Evolutionary conservation across 352 stramenopile species (phyloP).

Genomic region (Globisporangium solare): DNA sequence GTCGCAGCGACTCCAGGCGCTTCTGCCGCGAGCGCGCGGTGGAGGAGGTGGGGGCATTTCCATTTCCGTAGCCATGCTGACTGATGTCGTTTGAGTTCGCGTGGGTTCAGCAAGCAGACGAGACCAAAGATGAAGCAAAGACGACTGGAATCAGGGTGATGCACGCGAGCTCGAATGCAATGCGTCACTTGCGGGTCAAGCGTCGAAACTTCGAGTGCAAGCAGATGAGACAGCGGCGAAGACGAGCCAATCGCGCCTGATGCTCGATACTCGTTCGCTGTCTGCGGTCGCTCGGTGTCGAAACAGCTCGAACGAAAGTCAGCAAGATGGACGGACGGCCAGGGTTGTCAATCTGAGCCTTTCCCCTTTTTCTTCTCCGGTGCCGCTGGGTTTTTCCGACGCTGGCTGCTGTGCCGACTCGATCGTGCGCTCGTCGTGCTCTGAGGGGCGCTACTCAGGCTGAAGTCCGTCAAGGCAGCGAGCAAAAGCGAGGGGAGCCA

Average conservation of each 20-base stretch:
- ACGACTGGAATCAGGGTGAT: background rate
- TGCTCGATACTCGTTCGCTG: no score
- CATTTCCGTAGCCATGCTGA: conserved; percentile 35
- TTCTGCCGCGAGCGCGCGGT: conserved; percentile 39
- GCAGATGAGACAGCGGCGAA: conserved; percentile 10
- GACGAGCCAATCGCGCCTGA: background rate
- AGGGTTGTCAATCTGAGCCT: background rate
- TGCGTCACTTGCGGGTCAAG: conserved; percentile 1
- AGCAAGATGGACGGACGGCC: background rate
- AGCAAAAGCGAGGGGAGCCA: no score
- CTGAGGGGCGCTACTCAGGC: background rate
- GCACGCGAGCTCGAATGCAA: background rate
- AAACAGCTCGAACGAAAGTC: background rate
- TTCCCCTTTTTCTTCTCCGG: background rate
- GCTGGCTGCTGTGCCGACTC: background rate
- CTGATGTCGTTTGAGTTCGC: conserved; percentile 1
- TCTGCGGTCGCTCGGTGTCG: no score
- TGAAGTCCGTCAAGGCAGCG: no score
- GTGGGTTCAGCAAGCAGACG: background rate
- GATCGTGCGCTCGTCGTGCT: background rate
- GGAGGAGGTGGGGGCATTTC: conserved; percentile 38
- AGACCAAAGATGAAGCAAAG: conserved; percentile 6
- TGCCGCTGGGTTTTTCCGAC: background rate
- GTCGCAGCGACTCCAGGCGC: conserved; percentile 73
- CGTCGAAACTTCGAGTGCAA: conserved; percentile 8